Evolutionary conservation across 2,329 filamentous ascomycete genomes (phyloP).

Genomic region (Trichophyton schoenleinii): DNA sequence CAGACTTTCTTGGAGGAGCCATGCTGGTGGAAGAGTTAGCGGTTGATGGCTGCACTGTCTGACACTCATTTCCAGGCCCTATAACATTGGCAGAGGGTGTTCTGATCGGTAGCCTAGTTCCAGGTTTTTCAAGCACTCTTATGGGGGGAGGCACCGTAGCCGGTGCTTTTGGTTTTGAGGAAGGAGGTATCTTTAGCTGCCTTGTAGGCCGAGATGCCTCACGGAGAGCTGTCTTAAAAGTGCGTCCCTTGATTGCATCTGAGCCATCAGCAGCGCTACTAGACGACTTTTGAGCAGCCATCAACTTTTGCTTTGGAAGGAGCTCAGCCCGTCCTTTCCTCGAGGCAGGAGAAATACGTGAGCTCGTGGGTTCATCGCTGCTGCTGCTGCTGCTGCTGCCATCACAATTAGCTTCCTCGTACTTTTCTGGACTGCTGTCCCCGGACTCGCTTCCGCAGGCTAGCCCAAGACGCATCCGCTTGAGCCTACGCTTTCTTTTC

Average conservation of each 20-base stretch:
- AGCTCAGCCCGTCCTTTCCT: neutral
- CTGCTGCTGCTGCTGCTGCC: neutral
- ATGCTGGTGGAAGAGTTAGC: neutral
- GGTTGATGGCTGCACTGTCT: neutral
- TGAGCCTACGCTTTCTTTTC: slow-evolving; percentile 20
- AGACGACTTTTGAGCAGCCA: neutral
- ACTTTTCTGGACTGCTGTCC: neutral
- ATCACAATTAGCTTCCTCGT: neutral
- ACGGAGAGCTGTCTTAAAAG: neutral
- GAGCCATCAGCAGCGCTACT: neutral
- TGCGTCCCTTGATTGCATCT: neutral
- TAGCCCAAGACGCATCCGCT: slow-evolving; percentile 18
- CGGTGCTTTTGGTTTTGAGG: neutral
- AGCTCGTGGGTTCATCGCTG: neutral
- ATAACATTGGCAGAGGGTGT: neutral
- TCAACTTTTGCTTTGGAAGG: neutral
- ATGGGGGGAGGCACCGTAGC: neutral
- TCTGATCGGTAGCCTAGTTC: neutral
- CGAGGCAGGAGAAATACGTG: neutral
- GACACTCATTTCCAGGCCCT: neutral
- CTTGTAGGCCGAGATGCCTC: neutral
- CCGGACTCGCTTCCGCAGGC: neutral
- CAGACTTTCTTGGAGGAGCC: neutral
- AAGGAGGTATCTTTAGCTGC: neutral
- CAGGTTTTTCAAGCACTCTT: no score